Conservation (phyloP, 371 early-diverging fungal species). For the Circinella umbellata region DNA sequence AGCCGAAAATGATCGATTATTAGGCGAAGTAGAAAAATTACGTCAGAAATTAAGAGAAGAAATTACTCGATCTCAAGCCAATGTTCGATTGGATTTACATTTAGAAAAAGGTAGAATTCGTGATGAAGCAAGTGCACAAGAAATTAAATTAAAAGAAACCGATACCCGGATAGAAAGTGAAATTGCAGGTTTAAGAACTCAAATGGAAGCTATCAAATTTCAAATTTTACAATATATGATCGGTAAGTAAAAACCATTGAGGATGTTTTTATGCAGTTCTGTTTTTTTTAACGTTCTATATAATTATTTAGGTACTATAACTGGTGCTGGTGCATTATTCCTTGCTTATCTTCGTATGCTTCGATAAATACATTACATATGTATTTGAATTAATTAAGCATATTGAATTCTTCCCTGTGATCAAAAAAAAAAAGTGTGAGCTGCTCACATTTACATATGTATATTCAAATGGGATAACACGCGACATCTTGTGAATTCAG, state of each 20-base stretch:
- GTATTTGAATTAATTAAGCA: too few relatives aligned
- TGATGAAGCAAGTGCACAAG: conserved; percentile 84
- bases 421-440: too few relatives aligned
- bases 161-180: conserved; percentile 91
- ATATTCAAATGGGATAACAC: background rate
- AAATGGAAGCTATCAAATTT: conserved; percentile 91
- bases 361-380: conserved; percentile 31
- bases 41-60: conserved; percentile 84
- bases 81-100: conserved; percentile 86
- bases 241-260: conserved; percentile 28
- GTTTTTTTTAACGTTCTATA: background rate
- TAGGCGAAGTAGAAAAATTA: conserved; percentile 80
- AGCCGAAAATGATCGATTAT: conserved; percentile 81
- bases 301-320: conserved; percentile 66
- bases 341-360: conserved; percentile 73
- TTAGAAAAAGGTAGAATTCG: conserved; percentile 90
- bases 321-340: conserved; percentile 82
- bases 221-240: conserved; percentile 86
- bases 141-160: conserved; percentile 86
- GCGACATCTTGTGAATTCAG: conserved; percentile 5
- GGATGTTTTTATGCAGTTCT: background rate
- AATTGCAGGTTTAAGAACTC: conserved; percentile 82
- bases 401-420: too few relatives aligned
- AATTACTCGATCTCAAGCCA: conserved; percentile 83
- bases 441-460: too few relatives aligned